Conservation (phyloP, 1,139 yeast genomes). For the Yamadazyma membranifaciens region DNA sequence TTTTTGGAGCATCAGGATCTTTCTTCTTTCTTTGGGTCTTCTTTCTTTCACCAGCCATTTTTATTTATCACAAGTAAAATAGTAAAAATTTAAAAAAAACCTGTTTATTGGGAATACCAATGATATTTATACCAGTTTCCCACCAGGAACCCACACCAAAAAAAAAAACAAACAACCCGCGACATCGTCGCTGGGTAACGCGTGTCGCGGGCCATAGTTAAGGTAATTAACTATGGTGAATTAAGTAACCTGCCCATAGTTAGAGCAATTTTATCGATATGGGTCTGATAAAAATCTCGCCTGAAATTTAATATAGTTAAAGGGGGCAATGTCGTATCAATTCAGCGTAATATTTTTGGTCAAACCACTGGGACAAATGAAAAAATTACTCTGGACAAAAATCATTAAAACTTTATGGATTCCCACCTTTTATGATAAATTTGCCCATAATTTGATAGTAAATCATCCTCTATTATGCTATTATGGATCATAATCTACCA, state of each 20-base stretch:
- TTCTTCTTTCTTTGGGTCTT: conserved; percentile 52
- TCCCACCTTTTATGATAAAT: conserved; percentile 9
- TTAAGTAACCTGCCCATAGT: neutral
- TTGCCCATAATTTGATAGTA: neutral
- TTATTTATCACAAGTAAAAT: neutral
- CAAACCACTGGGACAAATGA: neutral
- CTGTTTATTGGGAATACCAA: neutral
- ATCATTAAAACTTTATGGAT: conserved; percentile 8
- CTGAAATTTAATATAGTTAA: neutral
- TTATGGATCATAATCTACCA: too few relatives aligned
- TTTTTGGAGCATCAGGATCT: conserved; percentile 99
- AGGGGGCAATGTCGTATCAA: neutral
- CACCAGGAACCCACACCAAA: neutral
- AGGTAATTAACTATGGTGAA: too few relatives aligned
- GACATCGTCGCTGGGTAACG: conserved; percentile 1
- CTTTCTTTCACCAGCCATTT: conserved; percentile 37
- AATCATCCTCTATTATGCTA: too few relatives aligned
- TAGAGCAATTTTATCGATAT: neutral
- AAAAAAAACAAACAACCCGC: conserved; percentile 6
- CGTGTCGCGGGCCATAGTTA: neutral
- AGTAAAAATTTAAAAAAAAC: neutral
- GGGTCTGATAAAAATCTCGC: neutral
- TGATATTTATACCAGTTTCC: neutral
- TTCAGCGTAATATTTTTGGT: neutral
- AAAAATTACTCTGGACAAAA: neutral